phyloP scores from a whole-genome alignment of 306 rosid species.

The Trifolium repens region DNA sequence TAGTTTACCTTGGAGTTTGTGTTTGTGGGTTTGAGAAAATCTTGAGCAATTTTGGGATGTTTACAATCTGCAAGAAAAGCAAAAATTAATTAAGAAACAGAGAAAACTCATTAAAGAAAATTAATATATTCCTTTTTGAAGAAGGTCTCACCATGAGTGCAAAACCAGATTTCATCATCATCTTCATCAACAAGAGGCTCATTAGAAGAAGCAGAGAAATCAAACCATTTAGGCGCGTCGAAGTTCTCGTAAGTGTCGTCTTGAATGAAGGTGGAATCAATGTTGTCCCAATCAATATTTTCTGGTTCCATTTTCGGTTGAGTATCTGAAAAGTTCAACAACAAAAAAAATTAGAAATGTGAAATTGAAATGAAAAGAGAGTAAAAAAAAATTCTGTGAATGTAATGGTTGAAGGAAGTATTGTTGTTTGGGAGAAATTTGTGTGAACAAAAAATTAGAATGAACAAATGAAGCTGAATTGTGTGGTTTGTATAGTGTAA shows the following conservation, averaged over 20 bases:
- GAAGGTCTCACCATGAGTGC: slow-evolving; percentile 45
- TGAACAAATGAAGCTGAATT: background rate
- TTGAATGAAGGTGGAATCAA: slow-evolving; percentile 46
- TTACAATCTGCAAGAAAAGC: slow-evolving; percentile 48
- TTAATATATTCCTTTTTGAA: background rate
- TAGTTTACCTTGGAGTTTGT: slow-evolving; percentile 44
- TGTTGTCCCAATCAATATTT: slow-evolving; percentile 59
- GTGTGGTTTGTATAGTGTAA: slow-evolving; percentile 23
- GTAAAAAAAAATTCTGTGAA: background rate
- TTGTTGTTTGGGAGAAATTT: slow-evolving; percentile 9
- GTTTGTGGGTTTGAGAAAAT: slow-evolving; percentile 42
- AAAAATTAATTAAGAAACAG: background rate
- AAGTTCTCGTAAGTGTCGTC: slow-evolving; percentile 55
- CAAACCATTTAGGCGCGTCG: slow-evolving; percentile 60
- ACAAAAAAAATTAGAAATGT: background rate
- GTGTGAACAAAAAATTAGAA: background rate
- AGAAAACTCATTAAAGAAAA: background rate
- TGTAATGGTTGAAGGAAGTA: background rate
- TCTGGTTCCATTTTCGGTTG: slow-evolving; percentile 53
- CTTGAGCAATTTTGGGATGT: slow-evolving; percentile 51
- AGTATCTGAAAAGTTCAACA: slow-evolving; percentile 29
- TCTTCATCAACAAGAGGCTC: slow-evolving; percentile 44
- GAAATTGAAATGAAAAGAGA: background rate
- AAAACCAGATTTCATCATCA: slow-evolving; percentile 48
- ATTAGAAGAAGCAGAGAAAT: slow-evolving; percentile 48